Percentiles rank a stretch among this genome's conserved stretches.
phyloP scores from a whole-genome alignment of 257 asterid genomes.

The Fraxinus pennsylvanica region DNA sequence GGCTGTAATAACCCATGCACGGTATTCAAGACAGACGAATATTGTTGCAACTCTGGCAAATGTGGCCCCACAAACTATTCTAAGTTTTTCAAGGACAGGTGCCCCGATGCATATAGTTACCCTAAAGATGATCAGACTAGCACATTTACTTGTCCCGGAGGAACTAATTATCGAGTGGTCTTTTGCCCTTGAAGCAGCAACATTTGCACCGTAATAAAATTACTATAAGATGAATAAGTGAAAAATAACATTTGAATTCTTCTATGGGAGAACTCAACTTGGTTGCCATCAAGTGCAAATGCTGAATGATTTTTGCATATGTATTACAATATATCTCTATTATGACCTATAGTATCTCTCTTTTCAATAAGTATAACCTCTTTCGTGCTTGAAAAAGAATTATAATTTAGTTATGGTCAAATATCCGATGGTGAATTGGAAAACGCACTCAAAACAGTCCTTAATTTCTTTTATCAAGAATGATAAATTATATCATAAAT shows the following conservation, averaged over 20 bases:
- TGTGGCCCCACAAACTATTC: constrained; percentile 6
- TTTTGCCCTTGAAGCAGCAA: constrained; percentile 32
- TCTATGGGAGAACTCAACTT: not conserved
- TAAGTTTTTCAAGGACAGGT: constrained; percentile 6
- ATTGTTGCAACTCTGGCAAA: constrained; percentile 24
- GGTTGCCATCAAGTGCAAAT: not conserved
- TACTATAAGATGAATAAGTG: not conserved
- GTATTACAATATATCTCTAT: no score
- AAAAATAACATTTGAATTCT: not conserved
- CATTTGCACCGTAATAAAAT: not conserved
- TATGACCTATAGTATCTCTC: no score
- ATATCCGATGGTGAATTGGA: no score
- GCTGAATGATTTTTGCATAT: no score
- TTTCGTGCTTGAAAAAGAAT: no score
- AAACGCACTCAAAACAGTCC: no score
- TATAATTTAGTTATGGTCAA: no score
- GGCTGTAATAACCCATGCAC: constrained; percentile 32
- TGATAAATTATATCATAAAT: no score
- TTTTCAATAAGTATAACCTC: no score
- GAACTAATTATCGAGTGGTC: constrained; percentile 30
- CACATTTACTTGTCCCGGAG: not conserved
- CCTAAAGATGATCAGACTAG: constrained; percentile 32
- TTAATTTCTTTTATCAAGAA: no score
- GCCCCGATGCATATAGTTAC: constrained; percentile 27
- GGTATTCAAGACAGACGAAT: constrained; percentile 13